Conservation (phyloP, 176 grass and related monocot genomes). For the Triticum timopheevii region DNA sequence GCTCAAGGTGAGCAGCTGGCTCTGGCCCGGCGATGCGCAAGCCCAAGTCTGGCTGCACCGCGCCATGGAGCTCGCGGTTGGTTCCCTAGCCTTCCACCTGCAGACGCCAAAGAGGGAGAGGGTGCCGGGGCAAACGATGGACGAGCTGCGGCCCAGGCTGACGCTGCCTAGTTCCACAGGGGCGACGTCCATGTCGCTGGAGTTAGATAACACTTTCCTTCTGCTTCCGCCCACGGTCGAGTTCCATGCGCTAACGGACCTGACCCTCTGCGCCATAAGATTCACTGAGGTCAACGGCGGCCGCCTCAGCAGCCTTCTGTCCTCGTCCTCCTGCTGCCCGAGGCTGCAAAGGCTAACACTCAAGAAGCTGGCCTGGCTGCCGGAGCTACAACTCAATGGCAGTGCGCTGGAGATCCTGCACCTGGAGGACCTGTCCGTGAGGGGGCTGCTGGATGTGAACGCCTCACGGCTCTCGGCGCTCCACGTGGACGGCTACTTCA, state of each 20-base stretch:
- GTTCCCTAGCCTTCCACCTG: neutral
- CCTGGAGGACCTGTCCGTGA: neutral
- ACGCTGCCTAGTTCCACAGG: neutral
- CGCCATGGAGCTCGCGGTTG: neutral
- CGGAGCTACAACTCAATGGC: neutral
- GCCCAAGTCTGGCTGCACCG: neutral
- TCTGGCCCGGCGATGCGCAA: neutral
- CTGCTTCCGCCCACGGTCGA: neutral
- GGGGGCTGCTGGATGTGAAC: neutral
- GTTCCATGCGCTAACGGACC: neutral
- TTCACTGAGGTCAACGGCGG: neutral
- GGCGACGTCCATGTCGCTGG: neutral
- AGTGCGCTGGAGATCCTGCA: neutral
- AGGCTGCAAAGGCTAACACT: neutral
- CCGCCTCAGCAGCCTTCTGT: neutral
- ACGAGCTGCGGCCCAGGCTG: neutral
- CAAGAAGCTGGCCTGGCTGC: neutral
- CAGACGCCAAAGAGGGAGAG: neutral
- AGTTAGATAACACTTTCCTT: neutral
- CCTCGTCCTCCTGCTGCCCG: neutral
- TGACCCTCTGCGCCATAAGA: neutral
- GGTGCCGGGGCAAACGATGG: neutral
- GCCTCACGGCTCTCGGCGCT: neutral
- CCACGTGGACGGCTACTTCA: neutral
- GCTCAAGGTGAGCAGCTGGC: neutral